Percentiles rank a stretch among this genome's conserved stretches.
Conservation (phyloP, 331 rosid genomes). For the Quercus lobata region DNA sequence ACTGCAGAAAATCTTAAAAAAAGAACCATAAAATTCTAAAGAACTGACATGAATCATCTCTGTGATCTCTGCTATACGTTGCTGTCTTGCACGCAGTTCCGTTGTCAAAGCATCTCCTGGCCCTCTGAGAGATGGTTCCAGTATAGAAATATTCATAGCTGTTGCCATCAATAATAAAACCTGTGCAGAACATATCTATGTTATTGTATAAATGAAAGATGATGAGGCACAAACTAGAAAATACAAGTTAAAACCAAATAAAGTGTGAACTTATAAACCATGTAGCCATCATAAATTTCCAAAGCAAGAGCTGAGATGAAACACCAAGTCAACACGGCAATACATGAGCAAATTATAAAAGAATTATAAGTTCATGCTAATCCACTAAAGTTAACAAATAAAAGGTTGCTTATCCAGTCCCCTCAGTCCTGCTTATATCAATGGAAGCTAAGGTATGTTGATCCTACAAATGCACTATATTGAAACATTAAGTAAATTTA, state of each 20-base stretch:
- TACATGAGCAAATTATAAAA: background rate
- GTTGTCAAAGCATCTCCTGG: conserved; percentile 42
- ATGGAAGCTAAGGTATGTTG: background rate
- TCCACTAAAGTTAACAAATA: background rate
- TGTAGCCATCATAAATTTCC: background rate
- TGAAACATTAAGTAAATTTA: background rate
- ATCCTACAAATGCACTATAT: background rate
- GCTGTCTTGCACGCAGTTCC: conserved; percentile 81
- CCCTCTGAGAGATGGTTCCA: conserved; percentile 23
- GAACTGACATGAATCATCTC: conserved; percentile 97
- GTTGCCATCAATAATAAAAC: conserved; percentile 87
- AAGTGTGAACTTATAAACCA: background rate
- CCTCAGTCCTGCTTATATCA: background rate
- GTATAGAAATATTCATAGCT: conserved; percentile 52
- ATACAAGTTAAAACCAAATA: background rate
- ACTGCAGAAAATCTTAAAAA: conserved; percentile 12
- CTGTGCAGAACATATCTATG: conserved; percentile 40
- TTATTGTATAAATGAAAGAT: conserved; percentile 8
- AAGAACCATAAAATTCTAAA: conserved; percentile 14
- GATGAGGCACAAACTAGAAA: background rate
- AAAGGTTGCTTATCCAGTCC: background rate
- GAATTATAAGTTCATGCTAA: background rate
- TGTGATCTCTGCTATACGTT: conserved; percentile 87
- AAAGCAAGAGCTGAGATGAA: background rate
- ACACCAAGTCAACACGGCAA: background rate